Conservation (phyloP, 371 early-diverging fungal genomes). For the Zychaea mexicana region DNA sequence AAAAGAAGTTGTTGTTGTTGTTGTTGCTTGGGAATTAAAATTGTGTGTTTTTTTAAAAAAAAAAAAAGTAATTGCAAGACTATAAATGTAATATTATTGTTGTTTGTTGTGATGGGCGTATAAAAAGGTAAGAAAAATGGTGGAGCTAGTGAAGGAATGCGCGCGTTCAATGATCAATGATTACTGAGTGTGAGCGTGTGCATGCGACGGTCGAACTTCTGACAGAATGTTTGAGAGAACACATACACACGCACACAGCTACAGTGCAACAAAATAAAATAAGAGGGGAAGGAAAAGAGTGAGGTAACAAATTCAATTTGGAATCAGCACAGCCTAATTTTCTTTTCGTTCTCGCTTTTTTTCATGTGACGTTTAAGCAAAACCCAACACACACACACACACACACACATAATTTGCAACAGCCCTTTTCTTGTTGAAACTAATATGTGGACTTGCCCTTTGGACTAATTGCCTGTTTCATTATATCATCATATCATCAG, state of each 20-base stretch:
- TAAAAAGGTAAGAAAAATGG: slow-evolving; percentile 3
- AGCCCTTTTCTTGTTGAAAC: no score
- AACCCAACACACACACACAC: no score
- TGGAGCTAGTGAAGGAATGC: background rate
- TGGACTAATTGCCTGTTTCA: no score
- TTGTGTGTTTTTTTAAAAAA: background rate
- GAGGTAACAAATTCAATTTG: background rate
- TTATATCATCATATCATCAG: no score
- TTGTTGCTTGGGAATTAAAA: background rate
- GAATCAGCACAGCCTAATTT: background rate
- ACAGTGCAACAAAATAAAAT: slow-evolving; percentile 21
- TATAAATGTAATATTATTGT: background rate
- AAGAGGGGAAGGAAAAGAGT: slow-evolving; percentile 8
- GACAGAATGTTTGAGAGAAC: slow-evolving; percentile 18
- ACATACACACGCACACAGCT: slow-evolving; percentile 26
- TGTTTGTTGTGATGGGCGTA: background rate
- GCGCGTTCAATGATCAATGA: slow-evolving; percentile 5
- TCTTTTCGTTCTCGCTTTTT: background rate
- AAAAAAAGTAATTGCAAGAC: no score
- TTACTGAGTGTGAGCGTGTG: slow-evolving; percentile 27
- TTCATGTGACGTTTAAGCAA: slow-evolving; percentile 15
- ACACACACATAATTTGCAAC: no score
- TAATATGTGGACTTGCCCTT: no score
- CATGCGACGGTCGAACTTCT: slow-evolving; percentile 20
- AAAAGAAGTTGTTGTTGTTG: background rate